Evolutionary conservation across 1,284 basidiomycete species (phyloP).

Genomic region (Pseudozyma thailandica): DNA sequence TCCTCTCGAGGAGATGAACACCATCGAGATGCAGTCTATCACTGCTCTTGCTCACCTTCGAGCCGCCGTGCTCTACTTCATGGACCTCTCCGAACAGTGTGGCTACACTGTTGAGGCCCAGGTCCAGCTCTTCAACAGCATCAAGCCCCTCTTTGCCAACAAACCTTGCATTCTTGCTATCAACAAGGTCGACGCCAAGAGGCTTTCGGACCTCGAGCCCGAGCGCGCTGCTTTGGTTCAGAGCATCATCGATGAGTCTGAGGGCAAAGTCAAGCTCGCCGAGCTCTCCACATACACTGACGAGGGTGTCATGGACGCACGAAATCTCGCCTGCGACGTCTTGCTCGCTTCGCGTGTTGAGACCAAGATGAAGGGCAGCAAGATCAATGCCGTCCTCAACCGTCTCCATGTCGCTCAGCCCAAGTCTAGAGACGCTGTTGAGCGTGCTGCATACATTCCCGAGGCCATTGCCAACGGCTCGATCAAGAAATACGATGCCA

Average conservation of each 20-base stretch:
- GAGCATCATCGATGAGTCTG: conserved; percentile 57
- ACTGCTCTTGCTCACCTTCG: conserved; percentile 67
- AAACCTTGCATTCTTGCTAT: conserved; percentile 67
- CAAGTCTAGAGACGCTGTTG: conserved; percentile 62
- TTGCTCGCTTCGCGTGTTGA: conserved; percentile 64
- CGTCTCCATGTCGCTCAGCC: conserved; percentile 66
- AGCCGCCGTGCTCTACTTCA: conserved; percentile 67
- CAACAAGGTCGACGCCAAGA: conserved; percentile 65
- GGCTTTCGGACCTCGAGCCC: conserved; percentile 60
- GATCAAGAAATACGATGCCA: conserved; percentile 59
- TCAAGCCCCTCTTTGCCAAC: conserved; percentile 67
- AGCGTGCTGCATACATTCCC: conserved; percentile 61
- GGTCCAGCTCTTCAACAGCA: conserved; percentile 67
- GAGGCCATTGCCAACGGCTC: conserved; percentile 52
- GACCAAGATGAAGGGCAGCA: conserved; percentile 64
- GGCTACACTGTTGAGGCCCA: conserved; percentile 68
- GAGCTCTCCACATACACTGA: conserved; percentile 68
- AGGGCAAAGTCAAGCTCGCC: conserved; percentile 59
- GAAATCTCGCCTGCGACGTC: conserved; percentile 65
- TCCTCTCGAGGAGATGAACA: conserved; percentile 68
- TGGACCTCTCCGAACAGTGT: conserved; percentile 68
- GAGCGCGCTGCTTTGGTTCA: conserved; percentile 59
- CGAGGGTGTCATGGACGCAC: conserved; percentile 65
- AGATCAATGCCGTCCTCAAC: conserved; percentile 65
- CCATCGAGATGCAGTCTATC: conserved; percentile 68